Percentiles rank a stretch among this genome's conserved stretches.
phyloP scores from a whole-genome alignment of 352 stramenopile genomes.

The Pythium chondricola region DNA sequence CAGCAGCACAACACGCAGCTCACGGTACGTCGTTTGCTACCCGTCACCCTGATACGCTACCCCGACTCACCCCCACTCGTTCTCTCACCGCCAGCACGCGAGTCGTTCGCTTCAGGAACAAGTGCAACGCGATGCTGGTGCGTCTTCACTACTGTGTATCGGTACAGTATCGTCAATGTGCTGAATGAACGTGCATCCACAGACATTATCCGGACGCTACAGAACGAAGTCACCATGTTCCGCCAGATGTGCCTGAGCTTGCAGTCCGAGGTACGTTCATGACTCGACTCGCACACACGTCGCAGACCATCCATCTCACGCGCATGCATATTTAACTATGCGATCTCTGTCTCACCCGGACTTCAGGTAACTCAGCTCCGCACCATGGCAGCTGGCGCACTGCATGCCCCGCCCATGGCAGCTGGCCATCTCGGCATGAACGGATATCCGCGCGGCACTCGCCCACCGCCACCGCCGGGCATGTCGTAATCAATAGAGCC shows the following conservation, averaged over 20 bases:
- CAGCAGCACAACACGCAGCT: conserved; percentile 71
- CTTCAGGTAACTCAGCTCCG: conserved; percentile 17
- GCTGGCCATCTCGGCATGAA: neutral
- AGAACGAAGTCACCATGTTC: conserved; percentile 81
- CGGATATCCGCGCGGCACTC: conserved; percentile 6
- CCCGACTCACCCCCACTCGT: too few species aligned
- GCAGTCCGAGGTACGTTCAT: conserved; percentile 49
- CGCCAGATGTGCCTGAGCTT: conserved; percentile 78
- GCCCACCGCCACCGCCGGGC: conserved; percentile 37
- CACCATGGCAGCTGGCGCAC: neutral
- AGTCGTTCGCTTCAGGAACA: conserved; percentile 69
- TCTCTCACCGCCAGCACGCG: too few species aligned
- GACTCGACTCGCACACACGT: too few species aligned
- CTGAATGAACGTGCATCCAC: neutral
- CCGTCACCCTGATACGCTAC: too few species aligned
- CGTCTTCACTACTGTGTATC: conserved; percentile 8
- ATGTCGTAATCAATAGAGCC: conserved; percentile 33
- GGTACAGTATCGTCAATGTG: too few species aligned
- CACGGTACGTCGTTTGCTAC: conserved; percentile 54
- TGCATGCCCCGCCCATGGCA: neutral
- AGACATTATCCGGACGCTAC: conserved; percentile 59
- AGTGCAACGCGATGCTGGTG: conserved; percentile 50
- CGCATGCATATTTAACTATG: neutral
- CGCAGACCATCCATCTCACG: neutral
- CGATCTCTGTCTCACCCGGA: neutral